A percentile compares a stretch with the other conserved stretches of the same genome.
phyloP scores from a whole-genome alignment of 257 asterid genomes.

The Solanum acaule region DNA sequence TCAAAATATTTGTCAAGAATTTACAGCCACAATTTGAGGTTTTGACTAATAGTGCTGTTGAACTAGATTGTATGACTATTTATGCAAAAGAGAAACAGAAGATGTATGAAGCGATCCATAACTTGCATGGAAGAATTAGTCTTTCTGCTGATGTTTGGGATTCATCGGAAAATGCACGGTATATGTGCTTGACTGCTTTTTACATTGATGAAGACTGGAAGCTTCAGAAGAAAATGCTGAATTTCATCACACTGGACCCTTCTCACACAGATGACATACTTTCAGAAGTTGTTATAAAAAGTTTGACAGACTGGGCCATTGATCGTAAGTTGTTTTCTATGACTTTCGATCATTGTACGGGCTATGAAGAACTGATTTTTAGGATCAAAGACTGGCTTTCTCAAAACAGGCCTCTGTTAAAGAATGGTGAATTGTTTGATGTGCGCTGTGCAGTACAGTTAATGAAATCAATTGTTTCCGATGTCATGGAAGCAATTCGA shows the following conservation, averaged over 20 bases:
- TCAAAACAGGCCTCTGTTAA: constrained; percentile 57
- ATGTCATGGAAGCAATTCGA: constrained; percentile 50
- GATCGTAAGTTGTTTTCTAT: constrained; percentile 76
- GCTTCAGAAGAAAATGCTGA: constrained; percentile 79
- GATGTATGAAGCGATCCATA: constrained; percentile 51
- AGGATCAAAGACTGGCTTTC: constrained; percentile 73
- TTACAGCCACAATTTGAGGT: constrained; percentile 89
- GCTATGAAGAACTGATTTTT: constrained; percentile 54
- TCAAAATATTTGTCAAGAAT: constrained; percentile 73
- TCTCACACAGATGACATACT: constrained; percentile 61
- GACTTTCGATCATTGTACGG: constrained; percentile 68
- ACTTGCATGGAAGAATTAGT: constrained; percentile 62
- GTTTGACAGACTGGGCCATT: constrained; percentile 72
- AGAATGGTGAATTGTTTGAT: constrained; percentile 72
- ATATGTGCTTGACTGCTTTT: constrained; percentile 67
- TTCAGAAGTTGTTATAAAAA: constrained; percentile 65
- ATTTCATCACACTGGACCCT: constrained; percentile 56
- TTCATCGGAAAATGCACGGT: constrained; percentile 52
- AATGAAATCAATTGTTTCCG: constrained; percentile 60
- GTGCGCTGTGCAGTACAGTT: constrained; percentile 64
- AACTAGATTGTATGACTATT: constrained; percentile 67
- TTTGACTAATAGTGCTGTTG: constrained; percentile 45
- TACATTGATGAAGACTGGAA: constrained; percentile 79
- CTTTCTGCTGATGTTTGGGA: constrained; percentile 76
- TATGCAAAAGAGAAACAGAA: constrained; percentile 69